A percentile compares a stretch with the other conserved stretches of the same genome.
Conservation (phyloP, 345 rosid species). For the Laguncularia racemosa region DNA sequence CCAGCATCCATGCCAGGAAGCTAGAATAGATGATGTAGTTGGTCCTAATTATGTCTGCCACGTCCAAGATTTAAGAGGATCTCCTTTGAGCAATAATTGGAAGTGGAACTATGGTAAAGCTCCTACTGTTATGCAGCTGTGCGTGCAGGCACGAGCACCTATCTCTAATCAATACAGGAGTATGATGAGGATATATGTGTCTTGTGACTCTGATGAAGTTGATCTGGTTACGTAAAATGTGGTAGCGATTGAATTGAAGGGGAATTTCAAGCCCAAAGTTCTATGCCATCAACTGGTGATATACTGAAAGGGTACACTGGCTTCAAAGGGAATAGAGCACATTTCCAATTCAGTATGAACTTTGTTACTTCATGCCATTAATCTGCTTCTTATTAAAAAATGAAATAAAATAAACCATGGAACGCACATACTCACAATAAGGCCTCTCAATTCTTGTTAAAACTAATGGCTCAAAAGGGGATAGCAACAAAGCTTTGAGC, state of each 20-base stretch:
- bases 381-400: too few relatives aligned
- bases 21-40: conserved; percentile 60
- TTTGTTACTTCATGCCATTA: too few relatives aligned
- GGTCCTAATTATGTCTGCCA: conserved; percentile 86
- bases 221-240: conserved; percentile 59
- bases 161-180: conserved; percentile 59
- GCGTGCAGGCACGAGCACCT: conserved; percentile 66
- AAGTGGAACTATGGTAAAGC: conserved; percentile 83
- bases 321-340: too few relatives aligned
- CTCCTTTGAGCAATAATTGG: conserved; percentile 51
- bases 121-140: conserved; percentile 73
- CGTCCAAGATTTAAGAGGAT: conserved; percentile 43
- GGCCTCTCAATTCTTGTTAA: too few relatives aligned
- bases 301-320: too few relatives aligned
- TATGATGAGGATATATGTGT: conserved; percentile 83
- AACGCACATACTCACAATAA: too few relatives aligned
- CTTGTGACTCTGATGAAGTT: conserved; percentile 65
- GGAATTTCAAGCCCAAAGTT: too few relatives aligned
- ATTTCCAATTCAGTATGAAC: too few relatives aligned
- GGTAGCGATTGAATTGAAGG: neutral
- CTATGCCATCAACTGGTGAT: too few relatives aligned
- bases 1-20: conserved; percentile 87
- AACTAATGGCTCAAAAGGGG: too few relatives aligned
- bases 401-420: too few relatives aligned
- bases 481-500: too few relatives aligned